These are phyloP conservation scores for Nidularia sp. DNA, from an alignment of 768 basidiomycete genomes.

Conservation along the genomic window DNA sequence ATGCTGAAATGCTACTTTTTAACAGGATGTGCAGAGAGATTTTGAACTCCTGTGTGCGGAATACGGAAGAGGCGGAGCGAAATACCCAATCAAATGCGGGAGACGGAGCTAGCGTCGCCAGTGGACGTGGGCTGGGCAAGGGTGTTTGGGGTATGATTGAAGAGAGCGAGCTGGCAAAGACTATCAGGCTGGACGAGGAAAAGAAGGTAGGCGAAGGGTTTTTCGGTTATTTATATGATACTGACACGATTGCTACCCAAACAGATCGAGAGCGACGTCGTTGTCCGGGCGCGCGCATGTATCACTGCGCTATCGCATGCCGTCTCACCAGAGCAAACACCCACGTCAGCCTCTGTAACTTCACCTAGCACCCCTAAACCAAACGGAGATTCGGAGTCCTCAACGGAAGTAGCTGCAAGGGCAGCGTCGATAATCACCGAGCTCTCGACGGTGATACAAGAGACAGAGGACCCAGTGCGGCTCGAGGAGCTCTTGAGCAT, in stretches of 20 bases:
- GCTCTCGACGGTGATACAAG: conserved; percentile 49
- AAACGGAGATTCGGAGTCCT: conserved; percentile 1
- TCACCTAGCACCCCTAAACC: conserved; percentile 14
- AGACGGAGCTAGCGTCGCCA: conserved; percentile 18
- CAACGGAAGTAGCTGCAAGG: conserved; percentile 35
- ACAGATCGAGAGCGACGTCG: conserved; percentile 43
- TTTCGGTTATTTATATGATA: background rate
- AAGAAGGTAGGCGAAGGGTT: conserved; percentile 35
- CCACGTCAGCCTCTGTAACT: conserved; percentile 2
- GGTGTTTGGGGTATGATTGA: conserved; percentile 86
- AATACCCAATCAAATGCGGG: conserved; percentile 21
- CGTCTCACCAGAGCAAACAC: conserved; percentile 4
- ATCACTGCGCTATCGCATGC: conserved; percentile 33
- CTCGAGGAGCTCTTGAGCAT: conserved; percentile 66
- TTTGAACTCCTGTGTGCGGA: conserved; percentile 84
- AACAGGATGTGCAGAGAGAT: conserved; percentile 81
- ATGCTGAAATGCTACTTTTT: conserved; percentile 6
- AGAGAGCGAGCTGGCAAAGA: conserved; percentile 76
- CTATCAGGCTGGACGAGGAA: conserved; percentile 55
- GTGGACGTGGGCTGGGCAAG: conserved; percentile 55
- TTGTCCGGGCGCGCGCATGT: conserved; percentile 41
- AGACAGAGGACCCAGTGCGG: conserved; percentile 51
- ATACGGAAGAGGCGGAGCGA: conserved; percentile 84
- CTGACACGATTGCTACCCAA: conserved; percentile 1
- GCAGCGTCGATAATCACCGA: conserved; percentile 50